Base-by-base conservation (phyloP, 202 grass and related monocot species). In the Hordeum pubiflorum region DNA sequence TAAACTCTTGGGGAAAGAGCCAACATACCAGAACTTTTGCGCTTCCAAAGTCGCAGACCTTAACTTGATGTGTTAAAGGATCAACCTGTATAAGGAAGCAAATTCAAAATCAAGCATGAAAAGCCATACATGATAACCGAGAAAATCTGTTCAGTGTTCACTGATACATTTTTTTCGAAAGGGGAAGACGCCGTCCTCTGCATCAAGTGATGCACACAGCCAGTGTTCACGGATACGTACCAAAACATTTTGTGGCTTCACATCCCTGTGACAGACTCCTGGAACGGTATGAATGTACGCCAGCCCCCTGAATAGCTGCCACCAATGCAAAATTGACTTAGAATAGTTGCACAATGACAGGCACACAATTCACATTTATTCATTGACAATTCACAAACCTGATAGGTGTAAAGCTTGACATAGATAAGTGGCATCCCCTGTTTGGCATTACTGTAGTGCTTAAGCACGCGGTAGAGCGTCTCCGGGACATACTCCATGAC, bases 221-320 rank as follows among this genome's bases (percentile, higher is more conserved):
- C 43, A 46, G 32, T 57, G 27, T 70, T 69, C 39, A 79, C 29
- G 7, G 75, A 72, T 15, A 79, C 86, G 21, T 84, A 97, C 93
- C 88, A 97, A 70, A 72, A 97, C 82, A 84, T 97, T 97, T 81
- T 97, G 93, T 24, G 93, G 93, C 76, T 97, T 97, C 66, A 97
- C 79, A 57, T 97, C 93, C 87, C 93, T 91, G 71, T 97, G 93
- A 79, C 88, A 91, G 67, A 93, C 76, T 84, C 93, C 88, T 14
- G 87, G 86, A 55, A 87, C 88, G 1, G 86, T 89, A 83, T 97
- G 93, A 62, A 91, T 17, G 46, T 50, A 50, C 46, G 46, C 46
- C 46, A 50, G 46, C 46, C 46, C 46, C 46, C 46, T 50, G 46
- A 50, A 39, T 50, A 50, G 46, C 46, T 50, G 46, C 46, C 46